Evolutionary conservation across 2,329 filamentous ascomycete species (phyloP).

Genomic region (Cryphonectria japonica): DNA sequence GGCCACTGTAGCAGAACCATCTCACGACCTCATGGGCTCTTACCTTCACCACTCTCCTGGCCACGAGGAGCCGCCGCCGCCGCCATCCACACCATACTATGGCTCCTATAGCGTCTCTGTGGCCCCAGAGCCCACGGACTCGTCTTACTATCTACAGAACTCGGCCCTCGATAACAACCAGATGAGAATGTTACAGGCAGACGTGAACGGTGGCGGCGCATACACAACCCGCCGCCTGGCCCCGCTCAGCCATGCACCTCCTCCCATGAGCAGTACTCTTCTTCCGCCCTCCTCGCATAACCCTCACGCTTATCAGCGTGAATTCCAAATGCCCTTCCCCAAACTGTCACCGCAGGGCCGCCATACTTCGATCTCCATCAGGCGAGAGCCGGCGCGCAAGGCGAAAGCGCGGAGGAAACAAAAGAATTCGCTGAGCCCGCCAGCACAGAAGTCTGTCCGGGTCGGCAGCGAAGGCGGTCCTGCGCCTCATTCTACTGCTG

Average conservation of each 20-base stretch:
- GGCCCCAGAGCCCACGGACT: constrained; percentile 24
- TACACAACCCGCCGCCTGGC: constrained; percentile 26
- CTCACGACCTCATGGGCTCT: constrained; percentile 33
- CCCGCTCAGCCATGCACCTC: constrained; percentile 9
- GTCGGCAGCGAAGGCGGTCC: background rate
- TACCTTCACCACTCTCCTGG: constrained; percentile 43
- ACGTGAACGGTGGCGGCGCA: constrained; percentile 7
- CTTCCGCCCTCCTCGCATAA: constrained; percentile 6
- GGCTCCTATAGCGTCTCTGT: constrained; percentile 44
- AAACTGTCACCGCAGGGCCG: constrained; percentile 20
- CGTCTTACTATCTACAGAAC: constrained; percentile 10
- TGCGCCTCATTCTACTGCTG: background rate
- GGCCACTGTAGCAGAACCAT: constrained; percentile 40
- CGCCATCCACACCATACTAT: constrained; percentile 40
- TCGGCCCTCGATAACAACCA: background rate
- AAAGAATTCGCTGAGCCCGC: constrained; percentile 16
- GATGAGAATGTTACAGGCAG: constrained; percentile 14
- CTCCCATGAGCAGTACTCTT: constrained; percentile 8
- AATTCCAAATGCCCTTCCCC: constrained; percentile 18
- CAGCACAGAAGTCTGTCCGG: background rate
- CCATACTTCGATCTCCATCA: constrained; percentile 7
- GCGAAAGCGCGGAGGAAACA: constrained; percentile 8
- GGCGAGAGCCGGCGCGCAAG: constrained; percentile 23
- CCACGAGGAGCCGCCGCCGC: constrained; percentile 30
- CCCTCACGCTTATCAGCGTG: constrained; percentile 17